A percentile compares a stretch with the other conserved stretches of the same genome.
Evolutionary conservation across 495 filamentous ascomycete species (phyloP).

Genomic region (Oidiodendron maius): DNA sequence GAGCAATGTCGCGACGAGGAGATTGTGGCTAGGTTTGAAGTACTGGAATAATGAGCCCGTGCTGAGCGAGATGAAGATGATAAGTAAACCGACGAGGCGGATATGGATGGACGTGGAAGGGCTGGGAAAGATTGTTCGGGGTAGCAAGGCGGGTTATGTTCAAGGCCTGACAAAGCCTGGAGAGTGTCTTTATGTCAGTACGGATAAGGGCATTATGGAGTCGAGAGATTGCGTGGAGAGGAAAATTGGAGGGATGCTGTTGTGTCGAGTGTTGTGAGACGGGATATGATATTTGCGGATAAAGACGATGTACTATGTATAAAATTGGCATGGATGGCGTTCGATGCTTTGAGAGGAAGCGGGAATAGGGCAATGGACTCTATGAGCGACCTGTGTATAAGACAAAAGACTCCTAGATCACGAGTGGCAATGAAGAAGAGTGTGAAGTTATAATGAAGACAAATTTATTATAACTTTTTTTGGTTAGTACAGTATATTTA

Average conservation of each 20-base stretch:
- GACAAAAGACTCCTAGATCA: background rate
- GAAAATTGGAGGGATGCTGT: conserved; percentile 75
- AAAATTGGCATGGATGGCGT: conserved; percentile 4
- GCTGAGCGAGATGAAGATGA: conserved; percentile 58
- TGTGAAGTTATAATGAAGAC: background rate
- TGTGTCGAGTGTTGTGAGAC: conserved; percentile 59
- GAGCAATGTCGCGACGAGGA: conserved; percentile 67
- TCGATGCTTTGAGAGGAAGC: background rate
- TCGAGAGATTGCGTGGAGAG: conserved; percentile 79
- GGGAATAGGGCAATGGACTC: background rate
- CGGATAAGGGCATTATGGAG: conserved; percentile 78
- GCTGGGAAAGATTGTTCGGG: conserved; percentile 58
- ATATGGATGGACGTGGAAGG: conserved; percentile 57
- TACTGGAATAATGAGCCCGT: conserved; percentile 89
- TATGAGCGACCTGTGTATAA: background rate
- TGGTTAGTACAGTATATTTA: too few species aligned
- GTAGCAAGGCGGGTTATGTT: conserved; percentile 56
- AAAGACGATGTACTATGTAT: background rate
- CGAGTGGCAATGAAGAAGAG: background rate
- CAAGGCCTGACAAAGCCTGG: conserved; percentile 70
- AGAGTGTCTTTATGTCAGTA: conserved; percentile 77
- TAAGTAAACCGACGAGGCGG: conserved; percentile 71
- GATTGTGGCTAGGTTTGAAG: conserved; percentile 90
- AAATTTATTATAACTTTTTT: too few species aligned
- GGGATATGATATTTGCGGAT: background rate